Conservation (phyloP, 108 stramenopile genomes). For the Hondaea fermentalgiana region DNA sequence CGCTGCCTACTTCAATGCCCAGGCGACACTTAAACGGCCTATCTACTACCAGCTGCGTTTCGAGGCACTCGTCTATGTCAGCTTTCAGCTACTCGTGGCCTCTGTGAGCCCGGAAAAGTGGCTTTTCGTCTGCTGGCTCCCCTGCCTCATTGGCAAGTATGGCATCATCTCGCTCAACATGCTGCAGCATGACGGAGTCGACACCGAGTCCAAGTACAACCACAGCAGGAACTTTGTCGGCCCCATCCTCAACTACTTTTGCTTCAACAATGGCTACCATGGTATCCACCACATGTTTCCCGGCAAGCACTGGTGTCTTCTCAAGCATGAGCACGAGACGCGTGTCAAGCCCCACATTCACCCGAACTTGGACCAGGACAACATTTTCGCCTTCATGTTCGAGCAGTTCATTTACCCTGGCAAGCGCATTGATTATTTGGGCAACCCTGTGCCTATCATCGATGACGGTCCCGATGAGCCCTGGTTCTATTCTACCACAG, state of each 20-base stretch:
- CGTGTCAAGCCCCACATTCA: slow-evolving; percentile 14
- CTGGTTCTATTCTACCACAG: background rate
- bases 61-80: background rate
- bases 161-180: slow-evolving; percentile 14
- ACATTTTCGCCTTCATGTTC: background rate
- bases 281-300: slow-evolving; percentile 15
- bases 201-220: slow-evolving; percentile 14
- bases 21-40: background rate
- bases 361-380: background rate
- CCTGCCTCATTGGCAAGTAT: slow-evolving; percentile 11
- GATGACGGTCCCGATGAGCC: background rate
- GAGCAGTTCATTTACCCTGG: background rate
- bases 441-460: background rate
- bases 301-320: background rate
- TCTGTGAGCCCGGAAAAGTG: background rate
- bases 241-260: background rate
- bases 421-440: background rate
- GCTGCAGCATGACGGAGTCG: background rate
- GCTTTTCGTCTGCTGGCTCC: slow-evolving; percentile 10
- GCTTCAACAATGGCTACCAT: slow-evolving; percentile 18
- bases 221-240: background rate
- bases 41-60: slow-evolving; percentile 12
- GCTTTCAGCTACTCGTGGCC: slow-evolving; percentile 7
- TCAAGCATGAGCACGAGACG: slow-evolving; percentile 17
- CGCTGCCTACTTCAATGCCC: slow-evolving; percentile 9